A percentile compares a stretch with the other conserved stretches of the same genome.
Conservation (phyloP, 192 early-diverging fungal species). For the Physocladia obscura region DNA sequence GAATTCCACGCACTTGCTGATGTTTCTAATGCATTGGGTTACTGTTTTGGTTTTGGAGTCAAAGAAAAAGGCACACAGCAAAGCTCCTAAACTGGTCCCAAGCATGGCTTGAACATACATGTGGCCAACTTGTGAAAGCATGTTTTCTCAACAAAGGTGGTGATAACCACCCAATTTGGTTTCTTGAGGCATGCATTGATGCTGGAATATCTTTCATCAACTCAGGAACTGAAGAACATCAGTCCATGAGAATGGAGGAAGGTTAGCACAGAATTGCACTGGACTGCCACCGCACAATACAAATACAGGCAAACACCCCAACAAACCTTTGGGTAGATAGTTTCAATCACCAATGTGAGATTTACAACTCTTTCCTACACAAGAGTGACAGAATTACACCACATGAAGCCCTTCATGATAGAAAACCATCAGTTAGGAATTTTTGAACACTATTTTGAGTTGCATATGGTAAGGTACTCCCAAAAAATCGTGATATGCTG, state of each 20-base stretch:
- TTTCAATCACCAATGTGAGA: slow-evolving; percentile 2
- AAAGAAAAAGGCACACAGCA: neutral
- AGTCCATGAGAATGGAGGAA: slow-evolving; percentile 5
- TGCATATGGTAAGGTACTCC: neutral
- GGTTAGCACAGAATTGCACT: slow-evolving; percentile 1
- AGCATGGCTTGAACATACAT: slow-evolving; percentile 2
- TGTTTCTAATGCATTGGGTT: neutral
- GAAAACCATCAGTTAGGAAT: neutral
- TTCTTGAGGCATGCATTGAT: neutral
- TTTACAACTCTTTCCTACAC: neutral
- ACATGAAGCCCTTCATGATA: neutral
- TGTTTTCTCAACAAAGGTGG: neutral
- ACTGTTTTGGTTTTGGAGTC: neutral
- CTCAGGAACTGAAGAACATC: slow-evolving; percentile 9
- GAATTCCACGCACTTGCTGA: neutral
- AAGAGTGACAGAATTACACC: neutral
- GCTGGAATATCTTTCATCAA: slow-evolving; percentile 1
- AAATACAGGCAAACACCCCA: neutral
- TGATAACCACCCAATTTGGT: neutral
- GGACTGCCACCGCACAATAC: neutral
- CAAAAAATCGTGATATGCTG: neutral
- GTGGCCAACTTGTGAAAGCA: slow-evolving; percentile 8
- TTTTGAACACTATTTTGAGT: neutral
- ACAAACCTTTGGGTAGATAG: neutral
- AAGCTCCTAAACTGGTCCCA: neutral